Evolutionary conservation across 306 rosid genomes (phyloP), one percentile per base, ranked within the genome.

Genomic region (Prunus armeniaca): DNA sequence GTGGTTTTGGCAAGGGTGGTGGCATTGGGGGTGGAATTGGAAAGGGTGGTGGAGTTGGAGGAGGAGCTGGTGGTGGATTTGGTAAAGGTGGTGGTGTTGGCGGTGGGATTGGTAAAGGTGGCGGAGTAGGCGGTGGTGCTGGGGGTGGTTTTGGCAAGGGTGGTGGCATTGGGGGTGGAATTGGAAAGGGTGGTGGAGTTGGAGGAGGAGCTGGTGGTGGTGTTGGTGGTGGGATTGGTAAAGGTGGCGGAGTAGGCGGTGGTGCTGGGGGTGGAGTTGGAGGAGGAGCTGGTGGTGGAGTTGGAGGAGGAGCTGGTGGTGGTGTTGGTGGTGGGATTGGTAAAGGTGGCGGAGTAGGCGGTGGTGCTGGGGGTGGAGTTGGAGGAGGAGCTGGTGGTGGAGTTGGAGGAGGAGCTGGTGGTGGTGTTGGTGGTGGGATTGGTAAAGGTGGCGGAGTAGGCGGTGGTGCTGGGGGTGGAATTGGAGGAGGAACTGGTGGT

Each of bases 401-500:
- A 0, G 3, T 71, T 22, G 85, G 87, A 0, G 46, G 28, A 0
- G 85, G 79, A n/a, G n/a, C n/a, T n/a, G n/a, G n/a, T 15, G 84
- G 77, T 3, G 80, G 89, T 0, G 45, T 2, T 1, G 87, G 82
- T 4, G 78, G 71, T 0, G 85, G 86, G 0, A 0, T 55, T 11
- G 85, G 88, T 0, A 47, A 27, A 0, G 89, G 87, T 62, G 87
- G 87, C 0, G 92, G 91, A 0, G 12, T 12, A 0, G 72, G 79
- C 0, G 72, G 82, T 0, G 82, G 86, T 0, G 1, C 30, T 1
- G 86, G 90, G 0, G 46, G 79, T 2, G 93, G 89, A 0, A 3
- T 68, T 28, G 88, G 82, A 0, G n/a, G n/a, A n/a, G n/a, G n/a
- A n/a, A n/a, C n/a, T n/a, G n/a, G 91, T 0, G 88, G 88, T 0